Percentiles rank a stretch among this genome's conserved stretches.
Evolutionary conservation across 805 yeast genomes (phyloP).

Genomic region (Geotrichum ghanense): DNA sequence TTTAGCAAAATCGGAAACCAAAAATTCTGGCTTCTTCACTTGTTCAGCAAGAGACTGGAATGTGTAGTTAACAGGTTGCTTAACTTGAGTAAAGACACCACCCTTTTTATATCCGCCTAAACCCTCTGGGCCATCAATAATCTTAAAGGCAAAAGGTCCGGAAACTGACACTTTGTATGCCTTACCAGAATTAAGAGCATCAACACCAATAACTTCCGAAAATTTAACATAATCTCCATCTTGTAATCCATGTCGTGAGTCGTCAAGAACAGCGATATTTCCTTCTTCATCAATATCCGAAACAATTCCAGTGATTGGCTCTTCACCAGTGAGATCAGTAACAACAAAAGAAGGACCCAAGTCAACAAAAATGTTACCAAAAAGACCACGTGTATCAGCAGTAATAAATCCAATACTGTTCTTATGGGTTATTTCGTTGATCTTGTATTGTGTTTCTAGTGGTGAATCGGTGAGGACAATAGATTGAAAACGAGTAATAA

Average conservation of each 20-base stretch:
- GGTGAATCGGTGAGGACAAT: conserved; percentile 70
- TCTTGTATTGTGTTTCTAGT: conserved; percentile 60
- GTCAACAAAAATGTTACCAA: conserved; percentile 83
- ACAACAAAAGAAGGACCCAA: conserved; percentile 75
- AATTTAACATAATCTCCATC: conserved; percentile 87
- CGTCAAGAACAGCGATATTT: conserved; percentile 87
- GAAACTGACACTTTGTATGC: conserved; percentile 69
- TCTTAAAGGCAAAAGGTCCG: conserved; percentile 90
- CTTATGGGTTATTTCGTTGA: conserved; percentile 66
- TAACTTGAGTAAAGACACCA: conserved; percentile 88
- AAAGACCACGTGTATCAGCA: conserved; percentile 76
- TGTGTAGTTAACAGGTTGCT: conserved; percentile 54
- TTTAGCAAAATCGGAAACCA: conserved; percentile 84
- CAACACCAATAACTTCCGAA: conserved; percentile 74
- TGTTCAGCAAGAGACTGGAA: conserved; percentile 59
- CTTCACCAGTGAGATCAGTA: conserved; percentile 85
- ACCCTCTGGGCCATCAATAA: conserved; percentile 37
- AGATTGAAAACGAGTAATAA: conserved; percentile 56
- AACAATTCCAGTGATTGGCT: conserved; percentile 75
- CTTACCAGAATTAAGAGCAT: conserved; percentile 58
- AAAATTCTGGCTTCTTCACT: conserved; percentile 63
- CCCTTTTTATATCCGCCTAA: conserved; percentile 66
- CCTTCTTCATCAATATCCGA: conserved; percentile 83
- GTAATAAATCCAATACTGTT: conserved; percentile 68
- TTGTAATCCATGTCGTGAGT: conserved; percentile 83